Base-by-base conservation (phyloP, 2,329 filamentous ascomycete species). In the Lasiodiplodia sp. region DNA sequence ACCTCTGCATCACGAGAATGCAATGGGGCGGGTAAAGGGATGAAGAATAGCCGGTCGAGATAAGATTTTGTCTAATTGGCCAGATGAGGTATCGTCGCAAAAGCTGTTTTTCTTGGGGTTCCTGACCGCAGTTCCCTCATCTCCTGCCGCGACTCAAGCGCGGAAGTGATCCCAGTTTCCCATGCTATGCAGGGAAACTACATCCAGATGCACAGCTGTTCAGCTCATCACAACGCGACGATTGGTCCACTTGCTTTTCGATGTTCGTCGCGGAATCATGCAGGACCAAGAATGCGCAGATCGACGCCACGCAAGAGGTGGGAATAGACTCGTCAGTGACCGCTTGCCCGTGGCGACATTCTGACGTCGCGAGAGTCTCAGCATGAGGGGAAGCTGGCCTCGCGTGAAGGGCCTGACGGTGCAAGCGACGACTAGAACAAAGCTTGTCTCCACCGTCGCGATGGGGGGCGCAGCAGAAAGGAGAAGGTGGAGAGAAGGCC, bases 321-420 rank as follows among this genome's bases (percentile, higher is more conserved):
- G 51, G 51, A 14, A 53, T 53, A 53, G 51, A 11, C 51, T 53
- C 25, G 4, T 23, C 37, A 38, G 34, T n/a, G 25, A 28, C 52
- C 52, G 16, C 5, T 21, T 28, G 16, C 21, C 28, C 5, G 28
- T 31, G 25, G 16, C 52, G 28, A 11, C 16, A 55, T 53, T 53
- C 14, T 55, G 52, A 55, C 52, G 28, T 55, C 52, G 52, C 52
- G 2, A 18, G 28, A n/a, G 37, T 58, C 40, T 58, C 55, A 58
- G 34, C 31, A 18, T 37, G 55, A 58, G 55, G 55, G 55, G n/a
- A 58, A 56, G 21, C 51, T 55, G 34, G 55, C 14, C 34, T 44
- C n/a, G 55, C 55, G 55, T 58, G 55, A 38, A 58, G 5, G 5
- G 21, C 34, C 55, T 58, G 55, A 44, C 31, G 21, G 40, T n/a